Conservation (phyloP, 2,329 filamentous ascomycete genomes). For the Epichloe brachyelytri region DNA sequence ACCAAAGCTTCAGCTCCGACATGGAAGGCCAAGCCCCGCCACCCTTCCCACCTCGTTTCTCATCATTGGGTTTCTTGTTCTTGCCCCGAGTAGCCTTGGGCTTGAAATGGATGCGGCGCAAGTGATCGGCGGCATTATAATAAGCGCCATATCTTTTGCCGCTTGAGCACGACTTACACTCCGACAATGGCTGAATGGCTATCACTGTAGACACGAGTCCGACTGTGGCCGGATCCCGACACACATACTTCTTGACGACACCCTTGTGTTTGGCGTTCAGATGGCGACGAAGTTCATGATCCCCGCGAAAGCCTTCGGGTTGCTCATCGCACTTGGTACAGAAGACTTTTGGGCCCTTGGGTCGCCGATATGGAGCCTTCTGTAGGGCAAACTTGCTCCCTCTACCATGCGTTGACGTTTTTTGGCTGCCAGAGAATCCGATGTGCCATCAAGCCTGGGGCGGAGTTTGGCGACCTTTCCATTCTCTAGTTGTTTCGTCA, state of each 20-base stretch:
- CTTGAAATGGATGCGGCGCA: conserved; percentile 80
- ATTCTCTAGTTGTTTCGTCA: conserved; percentile 32
- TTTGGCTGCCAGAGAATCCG: conserved; percentile 5
- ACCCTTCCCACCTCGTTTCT: conserved; percentile 41
- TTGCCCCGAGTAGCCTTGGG: conserved; percentile 38
- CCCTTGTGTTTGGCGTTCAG: conserved; percentile 50
- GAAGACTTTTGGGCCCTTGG: conserved; percentile 56
- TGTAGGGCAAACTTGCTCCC: conserved; percentile 33
- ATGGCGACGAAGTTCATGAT: conserved; percentile 67
- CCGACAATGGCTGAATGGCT: conserved; percentile 52
- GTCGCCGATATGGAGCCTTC: conserved; percentile 39
- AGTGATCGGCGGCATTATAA: conserved; percentile 88
- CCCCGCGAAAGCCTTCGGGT: conserved; percentile 69
- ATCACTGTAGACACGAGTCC: conserved; percentile 30
- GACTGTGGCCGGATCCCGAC: conserved; percentile 35
- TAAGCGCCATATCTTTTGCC: conserved; percentile 78
- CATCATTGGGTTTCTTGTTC: conserved; percentile 25
- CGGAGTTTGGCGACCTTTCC: conserved; percentile 25
- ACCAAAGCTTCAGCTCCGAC: conserved; percentile 46
- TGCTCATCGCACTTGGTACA: conserved; percentile 60
- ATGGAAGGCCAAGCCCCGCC: conserved; percentile 44
- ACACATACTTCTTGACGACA: conserved; percentile 43
- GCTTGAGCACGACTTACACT: conserved; percentile 71
- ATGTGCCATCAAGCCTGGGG: conserved; percentile 28
- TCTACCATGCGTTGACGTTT: conserved; percentile 17